phyloP scores from a whole-genome alignment of 805 yeast species.

The Kodamaea neixiangensis region DNA sequence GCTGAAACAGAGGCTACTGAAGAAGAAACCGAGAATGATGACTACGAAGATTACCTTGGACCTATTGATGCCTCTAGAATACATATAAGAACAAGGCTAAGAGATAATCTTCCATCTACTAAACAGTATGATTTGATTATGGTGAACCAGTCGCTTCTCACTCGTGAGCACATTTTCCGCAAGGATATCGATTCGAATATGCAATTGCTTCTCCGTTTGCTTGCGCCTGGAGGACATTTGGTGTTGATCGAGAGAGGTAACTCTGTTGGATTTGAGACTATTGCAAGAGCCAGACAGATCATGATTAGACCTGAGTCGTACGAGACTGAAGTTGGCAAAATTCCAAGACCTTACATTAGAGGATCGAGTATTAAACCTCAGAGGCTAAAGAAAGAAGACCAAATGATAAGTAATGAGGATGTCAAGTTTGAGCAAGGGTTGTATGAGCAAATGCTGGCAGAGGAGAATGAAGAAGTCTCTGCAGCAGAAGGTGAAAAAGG shows the following conservation, averaged over 20 bases:
- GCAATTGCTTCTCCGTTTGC: conserved; percentile 55
- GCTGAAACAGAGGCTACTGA: conserved; percentile 13
- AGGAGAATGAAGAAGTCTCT: conserved; percentile 13
- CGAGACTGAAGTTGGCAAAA: conserved; percentile 55
- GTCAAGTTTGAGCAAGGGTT: conserved; percentile 33
- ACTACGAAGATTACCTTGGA: conserved; percentile 28
- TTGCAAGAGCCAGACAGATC: conserved; percentile 88
- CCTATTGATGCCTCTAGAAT: conserved; percentile 59
- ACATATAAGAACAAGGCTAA: conserved; percentile 54
- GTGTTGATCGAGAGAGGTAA: conserved; percentile 87
- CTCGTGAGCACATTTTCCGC: conserved; percentile 62
- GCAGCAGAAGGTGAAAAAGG: conserved; percentile 11
- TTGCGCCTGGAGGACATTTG: conserved; percentile 78
- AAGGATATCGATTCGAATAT: conserved; percentile 69
- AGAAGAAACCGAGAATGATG: conserved; percentile 8
- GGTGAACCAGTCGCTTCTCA: conserved; percentile 74
- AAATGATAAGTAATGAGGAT: conserved; percentile 38
- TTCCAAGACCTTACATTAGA: conserved; percentile 67
- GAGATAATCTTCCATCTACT: conserved; percentile 52
- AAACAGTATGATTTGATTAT: conserved; percentile 78
- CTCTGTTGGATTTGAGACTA: conserved; percentile 82
- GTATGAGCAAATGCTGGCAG: conserved; percentile 28
- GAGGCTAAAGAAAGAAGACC: conserved; percentile 35
- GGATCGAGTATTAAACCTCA: conserved; percentile 49
- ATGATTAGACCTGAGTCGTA: conserved; percentile 82